Base-by-base conservation (phyloP, 257 asterid species). In the Asclepias syriaca region DNA sequence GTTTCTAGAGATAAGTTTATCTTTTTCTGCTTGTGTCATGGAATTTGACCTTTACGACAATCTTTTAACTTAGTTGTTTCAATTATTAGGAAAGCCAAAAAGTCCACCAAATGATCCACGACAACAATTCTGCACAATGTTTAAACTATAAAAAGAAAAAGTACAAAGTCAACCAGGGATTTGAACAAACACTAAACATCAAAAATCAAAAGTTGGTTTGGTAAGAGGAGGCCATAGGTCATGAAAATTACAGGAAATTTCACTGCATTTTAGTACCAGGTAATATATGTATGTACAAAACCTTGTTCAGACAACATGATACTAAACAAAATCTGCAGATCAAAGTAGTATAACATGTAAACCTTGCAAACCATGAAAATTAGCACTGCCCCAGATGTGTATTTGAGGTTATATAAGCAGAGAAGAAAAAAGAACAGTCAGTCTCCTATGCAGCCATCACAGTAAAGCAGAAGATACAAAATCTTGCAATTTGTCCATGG, bases 21-120 rank as follows among this genome's bases (percentile, higher is more conserved):
- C 0, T 22, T 9, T 43, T 43, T 53, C 49, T 77, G 87, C 77
- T 81, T 81, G 45, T 77, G 85, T 83, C 89, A 84, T 60, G 65
- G 59, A 78, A 75, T 68, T 84, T 83, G 96, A 84, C 93, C 84
- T 73, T 77, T 24, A 50, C 49, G 29, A 60, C 58, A 13, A 51
- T 66, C n/a, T 72, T 72, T 79, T 60, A 68, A 79, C 57, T 39
- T 51, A 46, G 75, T 80, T 75, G 80, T 43, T 72, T 66, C 70
- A 74, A 76, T 72, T 45, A 77, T 74, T 71, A 9, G 69, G 40
- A 19, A 59, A 18, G 39, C 46, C 24, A 55, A 50, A 69, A 63
- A 54, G 71, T 64, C 72, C n/a, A 57, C 70, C 4, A 60, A 13
- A 32, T 39, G 7, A 63, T 64, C 72, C 65, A 70, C 64, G 50